Evolutionary conservation across 306 rosid species (phyloP), one percentile per base, ranked within the genome.

Genomic region (Prunus armeniaca): DNA sequence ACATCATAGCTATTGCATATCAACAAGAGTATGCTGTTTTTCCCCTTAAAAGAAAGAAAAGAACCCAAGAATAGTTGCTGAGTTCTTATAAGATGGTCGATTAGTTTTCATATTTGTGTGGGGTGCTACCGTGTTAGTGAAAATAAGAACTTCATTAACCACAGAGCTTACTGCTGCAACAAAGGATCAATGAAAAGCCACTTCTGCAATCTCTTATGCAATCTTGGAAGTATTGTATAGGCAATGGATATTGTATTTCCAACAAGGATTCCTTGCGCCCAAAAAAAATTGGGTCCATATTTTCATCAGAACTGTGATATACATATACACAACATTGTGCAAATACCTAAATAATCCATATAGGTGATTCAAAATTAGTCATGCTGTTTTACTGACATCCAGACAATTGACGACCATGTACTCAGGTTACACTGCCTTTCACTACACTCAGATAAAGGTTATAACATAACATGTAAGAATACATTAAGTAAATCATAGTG

Each of bases 221-320:
- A 34, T 6, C 75, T 20, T 3, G 12, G 9, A 27, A 62, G 41
- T 62, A 25, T 9, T 27, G 30, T 62, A 55, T 52, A 58, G 34
- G 55, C 64, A 19, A 19, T 11, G 15, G 12, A 70, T 24, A 68
- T 30, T 13, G 30, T 30, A 70, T 12, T 58, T 27, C 43, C 6
- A 63, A 15, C 12, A 30, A 18, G 45, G 20, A 4, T 71, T 69
- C 61, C 62, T 51, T 22, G 0, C 17, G 20, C 8, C 18, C 15
- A 19, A 69, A 68, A 75, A 72, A 47, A n/a, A 38, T 58, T 52
- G 45, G 71, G 38, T 46, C 13, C 32, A 51, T 75, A 28, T 30
- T 57, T 20, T 49, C n/a, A 67, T 77, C 62, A 27, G 5, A 20
- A 58, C 51, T 57, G 38, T 13, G 24, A 65, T 24, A 18, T 3